Base-by-base conservation (phyloP, 2,329 filamentous ascomycete species). In the Dothideomycetidae sp. region DNA sequence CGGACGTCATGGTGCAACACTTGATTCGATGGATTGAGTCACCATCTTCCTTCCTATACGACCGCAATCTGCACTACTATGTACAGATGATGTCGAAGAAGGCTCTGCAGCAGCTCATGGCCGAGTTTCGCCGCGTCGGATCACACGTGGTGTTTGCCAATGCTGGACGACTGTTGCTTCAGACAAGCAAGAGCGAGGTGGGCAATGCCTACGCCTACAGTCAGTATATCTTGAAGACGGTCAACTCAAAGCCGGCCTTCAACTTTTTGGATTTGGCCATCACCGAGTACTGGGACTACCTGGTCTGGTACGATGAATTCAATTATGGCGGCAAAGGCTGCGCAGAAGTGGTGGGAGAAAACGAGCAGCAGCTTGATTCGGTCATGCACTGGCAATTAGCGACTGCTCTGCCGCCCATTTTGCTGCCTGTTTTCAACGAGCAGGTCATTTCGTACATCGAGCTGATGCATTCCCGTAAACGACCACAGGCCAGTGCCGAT, bases 311-410 rank as follows among this genome's bases (percentile, higher is more conserved):
- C 48, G 90, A 99, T 49, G 84, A 94, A 59, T 94, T 88, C 67
- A 98, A 99, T 64, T 96, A 96, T 51, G 92, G 90, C 39, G 90
- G 90, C 43, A 92, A 92, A 52, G 90, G 82, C 3, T 93, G 84
- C 47, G 74, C 78, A 34, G 74, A 90, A 50, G 81, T 94, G 3
- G 68, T 80, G 5, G 76, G 77, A 48, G 67, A 67, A 7, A 83
- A 88, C 49, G 75, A 80, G 31, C 85, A 94, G 54, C 70, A 73
- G 3, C 70, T 96, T 10, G 81, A 94, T 50, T 90, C 81, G 9
- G 75, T 98, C 50, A 96, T 98, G 86, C 82, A 93, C 59, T 98
- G 92, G 92, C 90, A 98, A 57, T 79, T 98, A 53, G 80, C 77
- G 31, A 86, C 83, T 1, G 94, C 94, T 56, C 62, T 98, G 1